A percentile compares a stretch with the other conserved stretches of the same genome.
Conservation (phyloP, 108 stramenopile species). For the Skeletonema tropicum region DNA sequence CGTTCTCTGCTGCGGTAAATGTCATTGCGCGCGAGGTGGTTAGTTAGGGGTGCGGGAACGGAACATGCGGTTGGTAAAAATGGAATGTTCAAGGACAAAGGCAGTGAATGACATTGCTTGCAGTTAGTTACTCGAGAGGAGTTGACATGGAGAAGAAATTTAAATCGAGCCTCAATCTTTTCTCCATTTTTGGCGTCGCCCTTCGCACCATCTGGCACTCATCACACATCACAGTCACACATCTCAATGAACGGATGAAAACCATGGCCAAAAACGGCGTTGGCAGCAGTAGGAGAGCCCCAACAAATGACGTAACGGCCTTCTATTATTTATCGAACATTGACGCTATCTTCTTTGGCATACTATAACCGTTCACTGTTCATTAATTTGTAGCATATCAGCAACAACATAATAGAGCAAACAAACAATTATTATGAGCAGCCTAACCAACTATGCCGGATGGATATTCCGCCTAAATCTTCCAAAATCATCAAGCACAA, state of each 20-base stretch:
- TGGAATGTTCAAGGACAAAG: too few species aligned
- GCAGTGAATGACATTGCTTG: too few species aligned
- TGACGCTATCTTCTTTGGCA: not conserved
- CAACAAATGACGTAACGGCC: not conserved
- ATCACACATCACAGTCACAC: too few species aligned
- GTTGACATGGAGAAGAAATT: too few species aligned
- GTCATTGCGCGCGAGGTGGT: too few species aligned
- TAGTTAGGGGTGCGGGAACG: too few species aligned
- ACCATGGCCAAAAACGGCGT: not conserved
- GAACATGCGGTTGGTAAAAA: too few species aligned
- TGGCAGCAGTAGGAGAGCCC: not conserved
- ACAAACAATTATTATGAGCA: not conserved
- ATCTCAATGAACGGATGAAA: not conserved
- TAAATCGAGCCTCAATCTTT: too few species aligned
- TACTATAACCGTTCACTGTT: not conserved
- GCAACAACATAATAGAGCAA: not conserved
- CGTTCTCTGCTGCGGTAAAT: not conserved
- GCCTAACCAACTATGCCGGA: not conserved
- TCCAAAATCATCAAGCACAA: not conserved
- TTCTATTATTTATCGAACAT: not conserved
- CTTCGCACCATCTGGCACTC: too few species aligned
- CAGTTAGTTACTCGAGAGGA: not conserved
- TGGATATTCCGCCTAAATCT: constrained; percentile 15
- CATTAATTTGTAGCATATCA: not conserved
- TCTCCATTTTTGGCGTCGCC: too few species aligned